Percentiles rank a stretch among this genome's conserved stretches.
These are phyloP conservation scores for Nigrospora sphaerica DNA, from an alignment of 2,329 filamentous ascomycete species.

Conservation along the genomic window DNA sequence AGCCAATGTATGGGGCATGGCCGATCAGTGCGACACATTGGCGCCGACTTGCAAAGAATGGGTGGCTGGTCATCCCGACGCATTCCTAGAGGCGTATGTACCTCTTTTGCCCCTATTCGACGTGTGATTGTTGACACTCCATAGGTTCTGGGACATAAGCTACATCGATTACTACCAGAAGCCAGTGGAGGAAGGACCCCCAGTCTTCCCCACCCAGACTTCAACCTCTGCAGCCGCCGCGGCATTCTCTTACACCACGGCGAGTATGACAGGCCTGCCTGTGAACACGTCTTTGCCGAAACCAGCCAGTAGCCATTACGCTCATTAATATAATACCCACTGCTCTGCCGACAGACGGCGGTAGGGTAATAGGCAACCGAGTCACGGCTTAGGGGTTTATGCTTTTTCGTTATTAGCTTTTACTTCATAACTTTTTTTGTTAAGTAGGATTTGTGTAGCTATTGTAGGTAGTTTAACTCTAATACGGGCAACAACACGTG, in stretches of 20 bases:
- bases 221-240: neutral
- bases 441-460: too few relatives aligned
- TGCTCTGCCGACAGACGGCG: constrained; percentile 11
- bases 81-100: constrained; percentile 30
- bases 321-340: constrained; percentile 11
- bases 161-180: constrained; percentile 41
- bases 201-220: neutral
- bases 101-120: neutral
- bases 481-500: constrained; percentile 28
- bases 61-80: constrained; percentile 36
- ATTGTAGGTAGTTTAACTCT: constrained; percentile 30
- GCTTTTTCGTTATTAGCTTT: constrained; percentile 7
- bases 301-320: constrained; percentile 11
- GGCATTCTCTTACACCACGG: constrained; percentile 1
- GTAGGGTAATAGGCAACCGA: constrained; percentile 7
- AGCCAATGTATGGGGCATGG: constrained; percentile 25
- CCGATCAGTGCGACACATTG: constrained; percentile 29
- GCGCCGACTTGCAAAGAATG: constrained; percentile 38
- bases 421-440: too few relatives aligned
- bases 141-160: constrained; percentile 44
- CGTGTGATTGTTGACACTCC: neutral
- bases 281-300: neutral
- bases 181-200: constrained; percentile 1
- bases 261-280: neutral
- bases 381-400: constrained; percentile 11